Base-by-base conservation (phyloP, 805 yeast species). In the Metschnikowia gelsemii region DNA sequence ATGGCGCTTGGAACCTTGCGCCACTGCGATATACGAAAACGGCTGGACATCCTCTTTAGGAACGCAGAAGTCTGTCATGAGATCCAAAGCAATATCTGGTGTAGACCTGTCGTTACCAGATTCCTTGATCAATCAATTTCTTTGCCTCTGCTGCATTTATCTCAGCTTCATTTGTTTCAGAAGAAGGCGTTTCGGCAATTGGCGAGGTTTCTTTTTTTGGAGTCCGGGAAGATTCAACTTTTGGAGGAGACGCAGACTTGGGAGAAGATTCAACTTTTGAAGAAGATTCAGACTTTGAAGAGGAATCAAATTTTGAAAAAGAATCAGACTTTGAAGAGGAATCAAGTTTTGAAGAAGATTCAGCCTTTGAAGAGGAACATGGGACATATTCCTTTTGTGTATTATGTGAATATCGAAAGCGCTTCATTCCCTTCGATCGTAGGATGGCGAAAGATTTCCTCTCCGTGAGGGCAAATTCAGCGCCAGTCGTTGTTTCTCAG, bases 11-110 rank as follows among this genome's bases (percentile, higher is more conserved):
- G 86, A 55, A 53, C 99, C 99, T 54, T 85, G 85, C 2, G 96
- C 96, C 29, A 93, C 97, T 6, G 98, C 95, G 26, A 93, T 96
- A 61, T 93, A 91, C 0, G 97, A 89, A 56, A 80, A 74, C 0
- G 97, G 78, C 57, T 78, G 65, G 5, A 88, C 96, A 12, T 87
- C 81, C 14, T 87, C 95, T 8, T 73, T 75, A 0, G 87, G 85
- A 25, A 75, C 70, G 6, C 78, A 73, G 53, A 89, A 68, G 46
- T 70, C 75, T 8, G 82, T 78, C 93, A 93, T 87, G 90, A 93
- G 82, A 31, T 78, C 78, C 46, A 93, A 64, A 14, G 82, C 89
- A 55, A 90, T 84, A 17, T 93, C 99, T 0, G 98, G 96, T 0
- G 99, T 93, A 2, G 89, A 73, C 58, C 64, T 59, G 41, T 82